phyloP scores from a whole-genome alignment of 73 alveolate genomes.

The Loxodes magnus region DNA sequence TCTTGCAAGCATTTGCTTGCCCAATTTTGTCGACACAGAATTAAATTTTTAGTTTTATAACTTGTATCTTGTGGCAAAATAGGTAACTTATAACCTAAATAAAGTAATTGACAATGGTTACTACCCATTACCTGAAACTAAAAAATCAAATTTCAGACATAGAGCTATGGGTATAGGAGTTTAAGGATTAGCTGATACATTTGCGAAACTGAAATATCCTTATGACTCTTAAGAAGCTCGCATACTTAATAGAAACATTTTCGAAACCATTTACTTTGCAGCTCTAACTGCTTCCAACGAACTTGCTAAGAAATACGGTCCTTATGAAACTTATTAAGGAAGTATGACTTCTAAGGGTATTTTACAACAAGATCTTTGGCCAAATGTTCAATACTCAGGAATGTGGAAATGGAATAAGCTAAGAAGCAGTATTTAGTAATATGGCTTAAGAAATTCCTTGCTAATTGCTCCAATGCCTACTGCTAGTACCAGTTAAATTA shows the following conservation, averaged over 20 bases:
- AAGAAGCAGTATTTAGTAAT: conserved; percentile 39
- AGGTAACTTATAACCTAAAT: conserved; percentile 57
- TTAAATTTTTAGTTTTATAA: conserved; percentile 61
- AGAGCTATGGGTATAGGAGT: conserved; percentile 94
- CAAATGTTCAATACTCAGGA: conserved; percentile 29
- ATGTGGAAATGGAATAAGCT: conserved; percentile 53
- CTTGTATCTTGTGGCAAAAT: conserved; percentile 68
- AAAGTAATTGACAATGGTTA: conserved; percentile 65
- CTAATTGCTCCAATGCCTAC: conserved; percentile 97
- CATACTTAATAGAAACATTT: conserved; percentile 58
- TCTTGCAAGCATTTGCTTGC: conserved; percentile 83
- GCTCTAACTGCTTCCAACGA: conserved; percentile 62
- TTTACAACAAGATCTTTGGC: conserved; percentile 57
- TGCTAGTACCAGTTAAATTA: conserved; percentile 84
- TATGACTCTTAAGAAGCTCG: conserved; percentile 80
- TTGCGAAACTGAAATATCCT: conserved; percentile 64
- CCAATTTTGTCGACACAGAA: conserved; percentile 55
- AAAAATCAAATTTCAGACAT: conserved; percentile 74
- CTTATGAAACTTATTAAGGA: conserved; percentile 45
- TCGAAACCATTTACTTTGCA: conserved; percentile 90
- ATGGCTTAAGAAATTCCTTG: conserved; percentile 89
- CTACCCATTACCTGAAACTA: conserved; percentile 84
- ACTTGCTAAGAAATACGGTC: conserved; percentile 70
- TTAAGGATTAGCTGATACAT: conserved; percentile 93
- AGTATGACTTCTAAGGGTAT: conserved; percentile 46